Conservation (phyloP, 257 asterid genomes). For the Fraxinus pennsylvanica region DNA sequence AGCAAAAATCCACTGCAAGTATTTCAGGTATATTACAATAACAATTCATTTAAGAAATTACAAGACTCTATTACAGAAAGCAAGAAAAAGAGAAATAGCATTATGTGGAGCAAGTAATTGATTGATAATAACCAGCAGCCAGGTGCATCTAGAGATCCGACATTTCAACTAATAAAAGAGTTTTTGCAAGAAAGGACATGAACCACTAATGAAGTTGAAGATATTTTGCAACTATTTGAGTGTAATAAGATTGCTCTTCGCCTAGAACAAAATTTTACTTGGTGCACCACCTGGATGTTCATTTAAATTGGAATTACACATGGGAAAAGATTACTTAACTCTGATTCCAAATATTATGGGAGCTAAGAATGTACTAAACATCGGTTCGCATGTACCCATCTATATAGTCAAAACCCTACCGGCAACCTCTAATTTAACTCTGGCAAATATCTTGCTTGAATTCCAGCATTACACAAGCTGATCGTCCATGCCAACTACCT, state of each 20-base stretch:
- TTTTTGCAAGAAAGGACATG: background rate
- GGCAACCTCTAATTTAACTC: background rate
- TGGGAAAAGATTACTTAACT: background rate
- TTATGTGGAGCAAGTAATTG: background rate
- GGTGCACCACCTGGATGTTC: background rate
- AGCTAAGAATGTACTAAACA: background rate
- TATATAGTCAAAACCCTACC: background rate
- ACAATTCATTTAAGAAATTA: background rate
- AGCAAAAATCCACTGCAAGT: slow-evolving; percentile 1
- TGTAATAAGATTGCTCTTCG: background rate
- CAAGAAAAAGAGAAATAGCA: background rate
- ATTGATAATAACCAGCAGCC: slow-evolving; percentile 9
- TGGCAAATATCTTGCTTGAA: slow-evolving; percentile 2
- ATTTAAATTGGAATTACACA: background rate
- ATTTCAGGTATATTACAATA: slow-evolving; percentile 6
- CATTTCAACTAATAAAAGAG: background rate
- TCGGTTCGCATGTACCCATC: background rate
- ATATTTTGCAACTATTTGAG: slow-evolving; percentile 13
- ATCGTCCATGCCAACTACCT: background rate
- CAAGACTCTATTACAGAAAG: background rate
- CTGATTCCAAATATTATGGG: background rate
- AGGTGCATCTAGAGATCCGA: slow-evolving; percentile 1
- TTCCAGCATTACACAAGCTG: slow-evolving; percentile 1
- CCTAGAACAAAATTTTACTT: background rate
- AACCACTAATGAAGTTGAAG: background rate